Evolutionary conservation across 2,329 filamentous ascomycete species (phyloP).

Genomic region (Pseudogymnoascus sp.): DNA sequence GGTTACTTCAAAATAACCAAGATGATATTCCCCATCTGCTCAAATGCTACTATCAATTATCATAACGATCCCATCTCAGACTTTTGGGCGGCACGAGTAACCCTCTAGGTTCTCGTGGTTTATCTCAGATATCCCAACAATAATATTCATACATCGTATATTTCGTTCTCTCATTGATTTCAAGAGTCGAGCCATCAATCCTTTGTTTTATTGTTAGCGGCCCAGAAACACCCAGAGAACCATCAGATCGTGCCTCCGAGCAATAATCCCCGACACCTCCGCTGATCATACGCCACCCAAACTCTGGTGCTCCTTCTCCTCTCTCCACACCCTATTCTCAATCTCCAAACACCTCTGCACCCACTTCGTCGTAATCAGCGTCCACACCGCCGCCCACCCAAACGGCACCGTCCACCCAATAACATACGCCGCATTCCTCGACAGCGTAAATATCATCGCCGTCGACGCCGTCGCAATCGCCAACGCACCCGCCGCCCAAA

Average conservation of each 20-base stretch:
- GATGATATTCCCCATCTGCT: background rate
- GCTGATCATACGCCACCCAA: background rate
- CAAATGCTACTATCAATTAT: background rate
- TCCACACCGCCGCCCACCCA: conserved; percentile 15
- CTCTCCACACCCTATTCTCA: conserved; percentile 20
- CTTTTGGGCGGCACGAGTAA: background rate
- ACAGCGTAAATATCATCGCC: background rate
- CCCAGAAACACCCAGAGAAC: too few relatives aligned
- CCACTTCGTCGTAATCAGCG: conserved; percentile 17
- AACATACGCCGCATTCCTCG: conserved; percentile 4
- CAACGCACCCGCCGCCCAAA: conserved; percentile 35
- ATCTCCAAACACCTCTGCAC: conserved; percentile 17
- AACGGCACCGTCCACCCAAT: conserved; percentile 25
- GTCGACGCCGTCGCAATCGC: background rate
- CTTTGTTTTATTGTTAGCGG: too few relatives aligned
- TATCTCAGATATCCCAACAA: background rate
- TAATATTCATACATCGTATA: background rate
- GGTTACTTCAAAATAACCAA: background rate
- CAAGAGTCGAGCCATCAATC: background rate
- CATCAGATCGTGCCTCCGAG: background rate
- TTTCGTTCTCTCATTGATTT: background rate
- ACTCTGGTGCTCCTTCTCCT: background rate
- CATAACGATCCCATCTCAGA: background rate
- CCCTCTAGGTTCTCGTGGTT: background rate
- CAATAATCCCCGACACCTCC: background rate